Base-by-base conservation (phyloP, 2,329 filamentous ascomycete species). In the Scytalidium sp. region DNA sequence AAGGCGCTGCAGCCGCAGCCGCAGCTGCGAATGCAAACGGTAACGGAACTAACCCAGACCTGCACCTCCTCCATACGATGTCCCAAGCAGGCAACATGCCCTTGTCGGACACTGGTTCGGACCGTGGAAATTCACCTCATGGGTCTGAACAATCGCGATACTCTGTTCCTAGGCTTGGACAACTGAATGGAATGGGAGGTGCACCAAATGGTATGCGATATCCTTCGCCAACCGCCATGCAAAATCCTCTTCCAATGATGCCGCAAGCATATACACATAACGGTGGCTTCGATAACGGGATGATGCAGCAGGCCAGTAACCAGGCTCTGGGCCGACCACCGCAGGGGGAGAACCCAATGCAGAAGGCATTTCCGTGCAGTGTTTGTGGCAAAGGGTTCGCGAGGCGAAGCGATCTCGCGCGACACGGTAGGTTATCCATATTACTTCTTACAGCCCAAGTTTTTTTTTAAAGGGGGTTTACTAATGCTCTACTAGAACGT, bases 351-450 rank as follows among this genome's bases (percentile, higher is more conserved):
- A 48, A 43, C 17, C 49, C 50, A 36, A 54, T 53, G 23, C 69
- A 63, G 56, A 88, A 97, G 71, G 85, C 89, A 1, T 97, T 94
- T 64, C 86, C 90, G 19, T 99, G 94, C 72, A 88, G 84, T 56
- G 93, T 88, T 3, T 99, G 94, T 68, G 81, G 80, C 50, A 97
- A 97, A 71, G 88, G 87, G 20, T 99, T 99, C 67, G 94, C 94
- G 46, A 79, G 94, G 63, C 81, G 94, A 57, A 97, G 93, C 70
- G 94, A 99, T 72, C 82, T 97, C 46, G 90, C 92, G 56, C 83
- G 94, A 62, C 94, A 99, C 72, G 93, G 93, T 97, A 82, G 69
- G 87, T 71, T 27, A 20, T 40, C 44, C 36, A 42, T 49, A 45
- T 47, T 40, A 29, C 39, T 47, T 19, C 44, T 39, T 20, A 27